A percentile compares a stretch with the other conserved stretches of the same genome.
Conservation (phyloP, 345 rosid species). For the Rhodamnia argentea region DNA sequence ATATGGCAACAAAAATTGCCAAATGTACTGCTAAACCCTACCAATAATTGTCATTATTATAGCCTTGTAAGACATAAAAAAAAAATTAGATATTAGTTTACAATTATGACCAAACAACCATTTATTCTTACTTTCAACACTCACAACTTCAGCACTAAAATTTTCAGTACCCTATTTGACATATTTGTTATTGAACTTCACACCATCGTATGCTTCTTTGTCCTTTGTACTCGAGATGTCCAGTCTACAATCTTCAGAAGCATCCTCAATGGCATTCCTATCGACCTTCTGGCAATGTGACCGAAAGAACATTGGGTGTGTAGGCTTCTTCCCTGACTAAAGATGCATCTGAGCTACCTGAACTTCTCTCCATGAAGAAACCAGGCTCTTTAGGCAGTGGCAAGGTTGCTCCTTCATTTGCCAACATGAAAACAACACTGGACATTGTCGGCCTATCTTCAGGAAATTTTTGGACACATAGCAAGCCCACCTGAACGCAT, state of each 20-base stretch:
- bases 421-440: constrained; percentile 7
- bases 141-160: no score
- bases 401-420: constrained; percentile 1
- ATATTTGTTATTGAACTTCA: no score
- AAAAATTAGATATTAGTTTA: no score
- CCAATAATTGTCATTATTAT: no score
- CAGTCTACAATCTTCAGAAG: neutral
- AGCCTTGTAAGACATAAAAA: no score
- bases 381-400: constrained; percentile 15
- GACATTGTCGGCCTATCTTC: constrained; percentile 10
- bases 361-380: neutral
- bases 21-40: no score
- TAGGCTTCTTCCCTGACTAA: neutral
- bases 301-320: constrained; percentile 1
- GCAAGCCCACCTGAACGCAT: constrained; percentile 12
- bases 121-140: no score
- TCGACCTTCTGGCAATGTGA: neutral
- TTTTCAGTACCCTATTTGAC: no score
- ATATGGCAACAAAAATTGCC: no score
- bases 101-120: no score
- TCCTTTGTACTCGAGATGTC: no score
- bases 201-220: no score
- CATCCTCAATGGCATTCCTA: neutral
- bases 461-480: constrained; percentile 19
- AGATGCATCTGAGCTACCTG: neutral